Conservation (phyloP, 805 yeast species). For the Torulaspora indica region DNA sequence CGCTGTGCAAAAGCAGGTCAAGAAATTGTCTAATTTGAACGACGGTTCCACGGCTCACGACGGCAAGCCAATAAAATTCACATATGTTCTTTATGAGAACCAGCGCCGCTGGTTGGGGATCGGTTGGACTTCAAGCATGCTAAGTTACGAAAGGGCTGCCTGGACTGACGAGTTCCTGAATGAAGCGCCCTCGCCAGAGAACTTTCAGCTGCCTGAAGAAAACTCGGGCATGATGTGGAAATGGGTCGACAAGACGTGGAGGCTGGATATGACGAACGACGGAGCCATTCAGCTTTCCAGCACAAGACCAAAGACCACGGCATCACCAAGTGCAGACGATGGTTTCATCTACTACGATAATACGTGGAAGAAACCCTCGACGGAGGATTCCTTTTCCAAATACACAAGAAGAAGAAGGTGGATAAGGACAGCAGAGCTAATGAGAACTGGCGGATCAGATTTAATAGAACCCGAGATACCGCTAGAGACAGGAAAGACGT, state of each 20-base stretch:
- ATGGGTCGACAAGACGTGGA: slow-evolving; percentile 94
- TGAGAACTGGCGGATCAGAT: slow-evolving; percentile 29
- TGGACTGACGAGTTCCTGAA: slow-evolving; percentile 97
- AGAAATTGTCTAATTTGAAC: slow-evolving; percentile 31
- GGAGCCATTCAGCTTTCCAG: slow-evolving; percentile 72
- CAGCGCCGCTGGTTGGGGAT: slow-evolving; percentile 97
- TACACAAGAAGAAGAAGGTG: slow-evolving; percentile 94
- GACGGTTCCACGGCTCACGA: slow-evolving; percentile 28
- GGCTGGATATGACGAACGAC: slow-evolving; percentile 81
- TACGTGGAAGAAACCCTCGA: slow-evolving; percentile 87
- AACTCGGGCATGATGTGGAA: slow-evolving; percentile 77
- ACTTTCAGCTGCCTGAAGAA: slow-evolving; percentile 75
- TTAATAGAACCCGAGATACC: slow-evolving; percentile 3
- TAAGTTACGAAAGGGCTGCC: slow-evolving; percentile 89
- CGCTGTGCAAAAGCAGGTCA: slow-evolving; percentile 41
- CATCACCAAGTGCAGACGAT: slow-evolving; percentile 72
- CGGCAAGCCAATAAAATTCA: slow-evolving; percentile 64
- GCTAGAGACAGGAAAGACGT: slow-evolving; percentile 1
- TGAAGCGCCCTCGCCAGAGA: slow-evolving; percentile 72
- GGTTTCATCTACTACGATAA: slow-evolving; percentile 88
- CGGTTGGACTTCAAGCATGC: slow-evolving; percentile 92
- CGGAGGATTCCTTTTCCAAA: slow-evolving; percentile 83
- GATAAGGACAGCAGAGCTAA: slow-evolving; percentile 90
- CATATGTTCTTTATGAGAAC: slow-evolving; percentile 88
- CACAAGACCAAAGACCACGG: slow-evolving; percentile 48